Percentiles rank a stretch among this genome's conserved stretches.
These are phyloP conservation scores for Paraphaeosphaeria minitans DNA, from an alignment of 2,329 filamentous ascomycete species.

Conservation along the genomic window DNA sequence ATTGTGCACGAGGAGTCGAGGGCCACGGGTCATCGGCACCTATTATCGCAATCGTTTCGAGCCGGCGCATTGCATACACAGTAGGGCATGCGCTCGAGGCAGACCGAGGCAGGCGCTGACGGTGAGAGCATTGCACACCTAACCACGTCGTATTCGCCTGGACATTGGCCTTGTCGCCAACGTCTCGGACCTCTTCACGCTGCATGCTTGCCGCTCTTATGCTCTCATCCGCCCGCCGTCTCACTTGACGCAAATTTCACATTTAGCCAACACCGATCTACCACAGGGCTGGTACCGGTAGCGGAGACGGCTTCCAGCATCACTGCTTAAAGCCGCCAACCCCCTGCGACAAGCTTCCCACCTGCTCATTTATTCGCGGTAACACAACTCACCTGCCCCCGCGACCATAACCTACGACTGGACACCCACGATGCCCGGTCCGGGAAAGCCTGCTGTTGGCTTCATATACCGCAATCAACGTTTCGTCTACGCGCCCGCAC, in stretches of 20 bases:
- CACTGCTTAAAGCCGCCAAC: constrained; percentile 13
- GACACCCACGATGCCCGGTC: constrained; percentile 21
- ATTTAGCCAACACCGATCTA: constrained; percentile 22
- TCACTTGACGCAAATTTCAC: constrained; percentile 11
- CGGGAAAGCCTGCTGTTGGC: constrained; percentile 19
- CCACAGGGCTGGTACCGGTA: constrained; percentile 18
- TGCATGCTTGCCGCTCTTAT: constrained; percentile 6
- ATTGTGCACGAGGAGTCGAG: background rate
- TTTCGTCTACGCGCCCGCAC: constrained; percentile 31
- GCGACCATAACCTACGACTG: constrained; percentile 26
- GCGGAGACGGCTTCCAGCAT: constrained; percentile 14
- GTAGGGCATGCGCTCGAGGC: background rate
- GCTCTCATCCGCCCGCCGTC: constrained; percentile 8
- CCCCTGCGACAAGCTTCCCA: constrained; percentile 11
- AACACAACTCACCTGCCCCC: constrained; percentile 32
- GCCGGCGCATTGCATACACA: background rate
- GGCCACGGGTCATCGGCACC: background rate
- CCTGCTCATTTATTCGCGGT: constrained; percentile 27
- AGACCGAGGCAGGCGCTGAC: constrained; percentile 1
- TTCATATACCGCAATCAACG: constrained; percentile 33
- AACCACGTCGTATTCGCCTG: constrained; percentile 6
- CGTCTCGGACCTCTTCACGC: constrained; percentile 6
- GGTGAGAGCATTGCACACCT: background rate
- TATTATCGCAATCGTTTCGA: background rate
- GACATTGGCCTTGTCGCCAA: constrained; percentile 2